Percentiles rank a stretch among this genome's conserved stretches.
These are phyloP conservation scores for Kazachstania africana DNA, from an alignment of 805 yeast genomes.

Conservation along the genomic window DNA sequence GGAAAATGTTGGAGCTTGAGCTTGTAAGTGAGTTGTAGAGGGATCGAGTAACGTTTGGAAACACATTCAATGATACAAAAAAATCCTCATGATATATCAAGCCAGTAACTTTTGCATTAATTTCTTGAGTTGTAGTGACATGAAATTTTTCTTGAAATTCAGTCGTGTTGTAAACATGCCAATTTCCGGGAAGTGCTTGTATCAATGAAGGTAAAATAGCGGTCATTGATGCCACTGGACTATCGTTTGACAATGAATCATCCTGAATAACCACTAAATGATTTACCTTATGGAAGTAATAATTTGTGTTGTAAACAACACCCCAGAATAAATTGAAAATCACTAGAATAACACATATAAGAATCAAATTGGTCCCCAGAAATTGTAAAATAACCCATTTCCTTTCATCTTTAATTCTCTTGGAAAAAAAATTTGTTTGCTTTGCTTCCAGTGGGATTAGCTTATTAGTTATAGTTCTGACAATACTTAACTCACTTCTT, in stretches of 20 bases:
- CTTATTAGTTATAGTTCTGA: too few species aligned
- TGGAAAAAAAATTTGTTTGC: constrained; percentile 9
- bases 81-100: constrained; percentile 42
- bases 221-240: background rate
- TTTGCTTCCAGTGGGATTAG: too few species aligned
- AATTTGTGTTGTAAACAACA: constrained; percentile 21
- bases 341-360: constrained; percentile 13
- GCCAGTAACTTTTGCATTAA: constrained; percentile 29
- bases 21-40: constrained; percentile 13
- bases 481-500: too few species aligned
- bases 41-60: constrained; percentile 32
- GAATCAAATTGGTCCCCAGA: constrained; percentile 5
- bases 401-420: constrained; percentile 5
- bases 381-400: constrained; percentile 3
- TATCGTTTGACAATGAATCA: background rate
- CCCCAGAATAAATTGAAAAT: constrained; percentile 29
- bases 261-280: constrained; percentile 10
- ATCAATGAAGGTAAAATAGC: background rate
- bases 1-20: constrained; percentile 8
- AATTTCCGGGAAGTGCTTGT: constrained; percentile 14
- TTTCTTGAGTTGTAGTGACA: constrained; percentile 4
- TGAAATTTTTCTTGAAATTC: constrained; percentile 12
- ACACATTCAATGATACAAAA: constrained; percentile 52
- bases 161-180: constrained; percentile 20
- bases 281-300: constrained; percentile 14